A percentile compares a stretch with the other conserved stretches of the same genome.
Conservation (phyloP, 176 grass and related monocot genomes). For the Poa pratensis region DNA sequence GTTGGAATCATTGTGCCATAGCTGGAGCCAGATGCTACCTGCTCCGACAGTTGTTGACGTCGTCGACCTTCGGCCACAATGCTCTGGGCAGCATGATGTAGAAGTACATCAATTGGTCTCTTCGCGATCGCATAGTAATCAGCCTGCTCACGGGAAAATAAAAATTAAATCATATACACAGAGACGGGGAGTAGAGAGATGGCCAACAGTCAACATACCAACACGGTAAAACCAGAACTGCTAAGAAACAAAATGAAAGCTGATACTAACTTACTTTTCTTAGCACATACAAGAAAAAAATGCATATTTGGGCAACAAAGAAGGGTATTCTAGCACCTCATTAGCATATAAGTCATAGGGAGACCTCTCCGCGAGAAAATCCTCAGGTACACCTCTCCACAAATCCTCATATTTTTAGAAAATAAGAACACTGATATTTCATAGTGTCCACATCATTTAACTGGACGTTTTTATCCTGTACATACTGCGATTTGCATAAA, state of each 20-base stretch:
- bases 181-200: background rate
- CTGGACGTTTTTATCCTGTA: background rate
- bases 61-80: constrained; percentile 34
- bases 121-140: constrained; percentile 54
- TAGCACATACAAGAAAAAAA: background rate
- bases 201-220: constrained; percentile 23
- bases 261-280: constrained; percentile 24
- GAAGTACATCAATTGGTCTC: constrained; percentile 12
- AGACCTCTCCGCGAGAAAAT: background rate
- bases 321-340: background rate
- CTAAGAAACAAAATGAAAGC: constrained; percentile 38
- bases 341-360: background rate
- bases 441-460: constrained; percentile 12
- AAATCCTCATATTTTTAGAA: background rate
- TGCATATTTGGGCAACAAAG: background rate
- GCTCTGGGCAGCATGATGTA: constrained; percentile 33
- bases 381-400: background rate
- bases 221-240: background rate
- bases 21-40: constrained; percentile 52
- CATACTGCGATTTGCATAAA: background rate
- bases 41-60: constrained; percentile 31
- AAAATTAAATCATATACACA: background rate
- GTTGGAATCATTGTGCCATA: constrained; percentile 63
- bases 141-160: constrained; percentile 50
- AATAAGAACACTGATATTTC: background rate